Base-by-base conservation (phyloP, 2,329 filamentous ascomycete species). In the Nothomitra cinnamomea region DNA sequence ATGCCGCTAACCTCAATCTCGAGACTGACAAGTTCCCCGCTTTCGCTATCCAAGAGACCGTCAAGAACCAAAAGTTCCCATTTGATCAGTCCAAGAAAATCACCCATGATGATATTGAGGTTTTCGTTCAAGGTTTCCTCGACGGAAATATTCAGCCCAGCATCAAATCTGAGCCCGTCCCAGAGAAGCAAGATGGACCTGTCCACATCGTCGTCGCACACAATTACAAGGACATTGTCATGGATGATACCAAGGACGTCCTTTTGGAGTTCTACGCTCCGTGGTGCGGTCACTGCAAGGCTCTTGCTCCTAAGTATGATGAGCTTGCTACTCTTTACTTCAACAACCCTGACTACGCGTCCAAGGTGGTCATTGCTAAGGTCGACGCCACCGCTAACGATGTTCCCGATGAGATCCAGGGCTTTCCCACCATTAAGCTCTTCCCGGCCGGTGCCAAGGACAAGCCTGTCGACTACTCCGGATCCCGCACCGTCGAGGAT, bases 361-460 rank as follows among this genome's bases (percentile, higher is more conserved):
- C 74, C 63, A 76, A 80, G 75, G 80, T 79, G 70, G 77, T 72
- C 62, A 80, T 80, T 75, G 83, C 74, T 71, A 98, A 98, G 83
- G 83, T 98, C 61, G 92, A 98, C 66, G 92, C 92, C 56, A 98
- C 92, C 58, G 72, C 73, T 73, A 98, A 98, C 75, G 92, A 98
- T 63, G 87, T 96, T 55, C 92, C 92, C 55, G 90, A 96, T 70
- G 87, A 95, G 74, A 87, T 98, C 65, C 80, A 87, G 70, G 92
- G 92, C 59, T 98, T 98, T 84, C 92, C 92, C 55, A 98, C 92
- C 69, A 95, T 98, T 79, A 96, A 96, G 80, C 80, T 98, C 61
- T 98, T 81, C 84, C 80, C 87, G 59, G 92, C 92, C 62, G 89
- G 88, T 64, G 77, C 78, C 70, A 98, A 98, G 82, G 76, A 78